phyloP scores from a whole-genome alignment of 1,139 yeast species.

The Scheffersomyces cryptocercus region DNA sequence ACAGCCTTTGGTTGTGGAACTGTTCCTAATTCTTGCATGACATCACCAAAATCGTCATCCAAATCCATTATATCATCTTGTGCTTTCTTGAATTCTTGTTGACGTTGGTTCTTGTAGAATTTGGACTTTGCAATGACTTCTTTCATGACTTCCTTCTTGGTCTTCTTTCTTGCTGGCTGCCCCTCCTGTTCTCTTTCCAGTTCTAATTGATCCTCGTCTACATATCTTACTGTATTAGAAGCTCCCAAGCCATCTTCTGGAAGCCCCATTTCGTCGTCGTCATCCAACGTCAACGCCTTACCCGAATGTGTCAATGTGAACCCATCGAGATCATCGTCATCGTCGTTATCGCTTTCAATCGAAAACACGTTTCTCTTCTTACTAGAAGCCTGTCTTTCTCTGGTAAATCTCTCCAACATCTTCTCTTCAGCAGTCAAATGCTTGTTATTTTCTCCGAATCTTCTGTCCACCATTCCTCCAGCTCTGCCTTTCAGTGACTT shows the following conservation, averaged over 20 bases:
- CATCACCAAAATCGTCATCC: slow-evolving; percentile 76
- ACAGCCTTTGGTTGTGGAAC: slow-evolving; percentile 13
- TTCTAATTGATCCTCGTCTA: slow-evolving; percentile 35
- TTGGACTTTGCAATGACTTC: slow-evolving; percentile 96
- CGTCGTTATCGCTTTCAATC: slow-evolving; percentile 70
- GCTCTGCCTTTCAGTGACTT: slow-evolving; percentile 62
- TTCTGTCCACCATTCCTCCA: slow-evolving; percentile 80
- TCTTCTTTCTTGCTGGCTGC: slow-evolving; percentile 62
- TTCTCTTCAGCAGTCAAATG: slow-evolving; percentile 81
- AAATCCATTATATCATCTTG: slow-evolving; percentile 72
- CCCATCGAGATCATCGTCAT: slow-evolving; percentile 47
- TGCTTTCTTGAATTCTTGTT: slow-evolving; percentile 68
- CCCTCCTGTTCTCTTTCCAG: slow-evolving; percentile 30
- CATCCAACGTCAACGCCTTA: slow-evolving; percentile 56
- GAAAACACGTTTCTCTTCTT: slow-evolving; percentile 60
- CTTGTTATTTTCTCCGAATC: slow-evolving; percentile 88
- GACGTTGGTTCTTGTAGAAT: slow-evolving; percentile 85
- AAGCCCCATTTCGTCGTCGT: slow-evolving; percentile 22
- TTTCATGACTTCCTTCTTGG: slow-evolving; percentile 94
- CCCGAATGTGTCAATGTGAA: slow-evolving; percentile 78
- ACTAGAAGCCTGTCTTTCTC: slow-evolving; percentile 70
- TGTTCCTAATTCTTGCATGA: slow-evolving; percentile 58
- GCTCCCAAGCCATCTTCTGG: slow-evolving; percentile 11
- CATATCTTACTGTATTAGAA: slow-evolving; percentile 22
- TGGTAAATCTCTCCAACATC: slow-evolving; percentile 92